Evolutionary conservation across 148 eudicot species (phyloP), one percentile per base, ranked within the genome.

Genomic region (Diospyros lotus): DNA sequence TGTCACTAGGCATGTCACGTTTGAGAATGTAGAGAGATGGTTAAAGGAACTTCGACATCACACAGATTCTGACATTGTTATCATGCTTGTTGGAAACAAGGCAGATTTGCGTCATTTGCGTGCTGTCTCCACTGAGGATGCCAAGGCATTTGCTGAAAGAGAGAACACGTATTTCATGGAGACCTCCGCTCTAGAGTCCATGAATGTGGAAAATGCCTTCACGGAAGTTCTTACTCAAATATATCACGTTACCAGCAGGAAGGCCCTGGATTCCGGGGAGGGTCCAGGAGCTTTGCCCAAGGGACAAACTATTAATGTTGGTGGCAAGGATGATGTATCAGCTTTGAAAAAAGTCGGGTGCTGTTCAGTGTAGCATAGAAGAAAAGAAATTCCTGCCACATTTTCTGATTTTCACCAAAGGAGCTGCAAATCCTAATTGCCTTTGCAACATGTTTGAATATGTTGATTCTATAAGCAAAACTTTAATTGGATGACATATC

Each of bases 61-160:
- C 58, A 82, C 79, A 14, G 85, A 82, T 53, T 54, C 81, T 41
- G 78, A 81, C 75, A 81, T 81, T 18, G 85, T 82, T 53, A 79
- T 82, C 77, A 82, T 79, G 85, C 82, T 82, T 1, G 75, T 82
- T 2, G 85, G 82, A 4, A 82, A 82, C 82, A 82, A 82, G 66
- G 82, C 82, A 17, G 85, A 82, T 79, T 69, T 82, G 70, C 79
- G 80, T 40, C 85, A 79, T 56, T 66, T 79, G 60, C 74, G 82
- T 41, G 85, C 82, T 40, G 85, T 79, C 28, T 68, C 76, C 53
- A 79, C 78, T 0, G 85, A 82, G 64, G 82, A 82, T 39, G 80
- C 82, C 45, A 72, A 76, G 72, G 72, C 82, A 48, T 82, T 82
- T 73, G 85, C 85, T 42, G 85, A 82, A 55, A 82, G 41, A 64